Conservation (phyloP, 768 basidiomycete genomes). For the Russula earlei region DNA sequence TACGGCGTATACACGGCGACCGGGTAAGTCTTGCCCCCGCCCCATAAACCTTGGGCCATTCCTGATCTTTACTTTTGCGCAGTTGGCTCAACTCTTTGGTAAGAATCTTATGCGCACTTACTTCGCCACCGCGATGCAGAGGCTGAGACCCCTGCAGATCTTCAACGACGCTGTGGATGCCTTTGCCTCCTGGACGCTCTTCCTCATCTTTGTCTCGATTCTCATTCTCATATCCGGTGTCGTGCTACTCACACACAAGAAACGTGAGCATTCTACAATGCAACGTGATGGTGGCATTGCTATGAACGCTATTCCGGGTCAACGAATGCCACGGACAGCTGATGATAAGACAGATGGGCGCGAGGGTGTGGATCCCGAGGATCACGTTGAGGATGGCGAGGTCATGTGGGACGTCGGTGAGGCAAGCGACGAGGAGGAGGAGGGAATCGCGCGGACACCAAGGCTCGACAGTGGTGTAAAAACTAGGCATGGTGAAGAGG, state of each 20-base stretch:
- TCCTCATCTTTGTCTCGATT: conserved; percentile 83
- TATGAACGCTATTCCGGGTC: conserved; percentile 25
- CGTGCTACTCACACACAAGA: conserved; percentile 88
- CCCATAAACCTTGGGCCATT: background rate
- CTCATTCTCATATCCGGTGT: conserved; percentile 82
- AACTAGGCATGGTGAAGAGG: conserved; percentile 27
- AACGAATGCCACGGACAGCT: conserved; percentile 23
- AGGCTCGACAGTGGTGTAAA: conserved; percentile 25
- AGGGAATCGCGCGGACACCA: conserved; percentile 28
- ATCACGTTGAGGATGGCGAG: conserved; percentile 31
- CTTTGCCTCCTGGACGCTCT: conserved; percentile 83
- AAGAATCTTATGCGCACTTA: background rate
- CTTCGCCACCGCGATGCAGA: background rate
- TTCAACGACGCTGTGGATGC: conserved; percentile 82
- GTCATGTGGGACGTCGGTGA: conserved; percentile 68
- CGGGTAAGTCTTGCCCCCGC: conserved; percentile 38
- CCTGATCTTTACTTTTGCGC: background rate
- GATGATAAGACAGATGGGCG: conserved; percentile 31
- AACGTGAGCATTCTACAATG: conserved; percentile 48
- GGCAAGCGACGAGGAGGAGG: conserved; percentile 58
- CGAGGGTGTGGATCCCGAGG: conserved; percentile 27
- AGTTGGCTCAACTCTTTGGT: conserved; percentile 55
- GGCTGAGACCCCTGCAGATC: conserved; percentile 29
- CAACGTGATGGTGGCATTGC: conserved; percentile 22
- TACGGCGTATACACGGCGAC: conserved; percentile 86